A percentile compares a stretch with the other conserved stretches of the same genome.
Conservation (phyloP, 2,329 filamentous ascomycete species). For the Arthroderma uncinatum region DNA sequence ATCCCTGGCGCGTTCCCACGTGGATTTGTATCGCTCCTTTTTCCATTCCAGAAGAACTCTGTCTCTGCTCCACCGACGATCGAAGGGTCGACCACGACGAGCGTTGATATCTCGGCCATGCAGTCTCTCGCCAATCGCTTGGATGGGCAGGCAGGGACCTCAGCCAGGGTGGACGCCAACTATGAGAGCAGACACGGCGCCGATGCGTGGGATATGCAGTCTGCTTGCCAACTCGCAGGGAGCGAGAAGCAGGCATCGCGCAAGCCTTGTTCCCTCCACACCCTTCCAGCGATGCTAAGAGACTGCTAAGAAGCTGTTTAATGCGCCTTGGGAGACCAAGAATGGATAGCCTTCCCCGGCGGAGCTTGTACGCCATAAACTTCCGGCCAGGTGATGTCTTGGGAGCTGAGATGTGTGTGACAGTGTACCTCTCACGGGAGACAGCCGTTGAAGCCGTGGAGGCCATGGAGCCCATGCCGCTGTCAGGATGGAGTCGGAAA, state of each 20-base stretch:
- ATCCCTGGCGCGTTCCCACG: conserved; percentile 2
- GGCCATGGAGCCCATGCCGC: neutral
- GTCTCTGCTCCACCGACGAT: conserved; percentile 2
- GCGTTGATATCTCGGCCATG: neutral
- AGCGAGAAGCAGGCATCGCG: neutral
- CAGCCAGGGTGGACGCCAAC: neutral
- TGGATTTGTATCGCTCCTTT: neutral
- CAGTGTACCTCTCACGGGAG: neutral
- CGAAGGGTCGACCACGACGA: neutral
- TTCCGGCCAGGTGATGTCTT: neutral
- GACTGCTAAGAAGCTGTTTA: neutral
- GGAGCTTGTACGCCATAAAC: neutral
- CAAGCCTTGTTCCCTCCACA: neutral
- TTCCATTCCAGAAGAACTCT: conserved; percentile 2
- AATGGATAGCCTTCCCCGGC: neutral
- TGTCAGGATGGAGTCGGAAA: neutral
- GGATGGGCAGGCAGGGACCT: neutral
- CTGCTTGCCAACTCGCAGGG: neutral
- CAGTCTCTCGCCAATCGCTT: neutral
- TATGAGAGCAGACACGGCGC: too few relatives aligned
- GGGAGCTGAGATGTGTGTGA: neutral
- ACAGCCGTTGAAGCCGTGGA: neutral
- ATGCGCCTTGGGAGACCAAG: too few relatives aligned
- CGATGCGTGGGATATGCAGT: neutral
- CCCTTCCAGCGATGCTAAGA: neutral